Percentiles rank a stretch among this genome's conserved stretches.
These are phyloP conservation scores for Bipolaris sorokiniana DNA, from an alignment of 2,329 filamentous ascomycete species.

Conservation along the genomic window DNA sequence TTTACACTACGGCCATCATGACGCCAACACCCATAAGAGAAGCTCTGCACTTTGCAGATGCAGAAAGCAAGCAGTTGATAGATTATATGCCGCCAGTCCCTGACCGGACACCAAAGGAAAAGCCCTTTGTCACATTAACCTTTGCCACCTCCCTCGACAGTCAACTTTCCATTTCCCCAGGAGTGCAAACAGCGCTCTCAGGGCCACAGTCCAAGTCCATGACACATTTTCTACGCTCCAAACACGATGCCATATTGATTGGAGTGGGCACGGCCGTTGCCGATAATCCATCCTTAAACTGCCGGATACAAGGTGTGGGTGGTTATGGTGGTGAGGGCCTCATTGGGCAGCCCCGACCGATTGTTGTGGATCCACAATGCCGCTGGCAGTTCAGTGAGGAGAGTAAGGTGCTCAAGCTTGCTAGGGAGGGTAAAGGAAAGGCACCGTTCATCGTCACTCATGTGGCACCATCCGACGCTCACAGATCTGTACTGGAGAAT, in stretches of 20 bases:
- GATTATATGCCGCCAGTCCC: slow-evolving; percentile 55
- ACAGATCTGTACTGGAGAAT: slow-evolving; percentile 42
- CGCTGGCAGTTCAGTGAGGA: slow-evolving; percentile 69
- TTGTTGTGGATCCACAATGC: slow-evolving; percentile 80
- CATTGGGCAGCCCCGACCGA: slow-evolving; percentile 73
- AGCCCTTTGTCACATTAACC: slow-evolving; percentile 68
- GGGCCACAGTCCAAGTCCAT: slow-evolving; percentile 85
- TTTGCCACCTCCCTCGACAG: slow-evolving; percentile 92
- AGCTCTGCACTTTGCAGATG: slow-evolving; percentile 50
- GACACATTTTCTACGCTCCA: slow-evolving; percentile 87
- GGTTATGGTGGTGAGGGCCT: slow-evolving; percentile 61
- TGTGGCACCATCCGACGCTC: slow-evolving; percentile 11
- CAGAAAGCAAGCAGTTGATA: slow-evolving; percentile 55
- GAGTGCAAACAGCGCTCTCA: slow-evolving; percentile 81
- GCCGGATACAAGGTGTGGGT: slow-evolving; percentile 69
- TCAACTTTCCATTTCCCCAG: slow-evolving; percentile 75
- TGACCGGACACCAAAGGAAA: slow-evolving; percentile 7
- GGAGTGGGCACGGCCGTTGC: slow-evolving; percentile 83
- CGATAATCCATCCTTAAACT: slow-evolving; percentile 87
- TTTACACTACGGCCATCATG: not conserved
- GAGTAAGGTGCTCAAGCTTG: slow-evolving; percentile 71
- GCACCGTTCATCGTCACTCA: slow-evolving; percentile 71
- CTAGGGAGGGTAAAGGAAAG: slow-evolving; percentile 68
- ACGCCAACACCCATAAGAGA: slow-evolving; percentile 25
- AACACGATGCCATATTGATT: slow-evolving; percentile 83